phyloP scores from a whole-genome alignment of 768 basidiomycete genomes.

The Piloderma croceum region DNA sequence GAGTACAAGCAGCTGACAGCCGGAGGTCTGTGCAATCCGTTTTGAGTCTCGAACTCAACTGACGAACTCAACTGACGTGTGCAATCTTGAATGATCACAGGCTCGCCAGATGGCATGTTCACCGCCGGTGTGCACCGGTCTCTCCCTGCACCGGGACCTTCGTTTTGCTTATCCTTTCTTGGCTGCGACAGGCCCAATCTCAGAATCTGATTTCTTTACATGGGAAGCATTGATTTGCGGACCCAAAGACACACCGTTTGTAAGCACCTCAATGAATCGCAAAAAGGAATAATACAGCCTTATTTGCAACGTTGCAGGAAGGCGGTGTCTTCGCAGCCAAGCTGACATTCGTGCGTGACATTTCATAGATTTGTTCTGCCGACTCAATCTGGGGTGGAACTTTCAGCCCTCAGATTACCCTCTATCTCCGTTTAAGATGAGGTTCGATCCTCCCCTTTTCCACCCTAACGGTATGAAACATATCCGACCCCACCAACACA shows the following conservation, averaged over 20 bases:
- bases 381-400: too few relatives aligned
- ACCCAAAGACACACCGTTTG: conserved; percentile 92
- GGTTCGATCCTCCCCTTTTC: conserved; percentile 93
- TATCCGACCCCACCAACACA: neutral
- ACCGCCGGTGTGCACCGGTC: conserved; percentile 59
- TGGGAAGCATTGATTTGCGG: conserved; percentile 96
- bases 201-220: conserved; percentile 90
- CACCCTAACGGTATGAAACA: conserved; percentile 86
- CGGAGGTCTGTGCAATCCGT: conserved; percentile 46
- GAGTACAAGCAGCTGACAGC: conserved; percentile 86
- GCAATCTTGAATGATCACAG: conserved; percentile 29
- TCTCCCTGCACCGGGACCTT: neutral
- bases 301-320: conserved; percentile 47
- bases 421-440: conserved; percentile 98
- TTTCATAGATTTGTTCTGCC: too few relatives aligned
- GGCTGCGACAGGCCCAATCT: conserved; percentile 61
- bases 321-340: conserved; percentile 92
- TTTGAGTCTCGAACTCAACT: conserved; percentile 3
- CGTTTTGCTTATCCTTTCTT: conserved; percentile 1
- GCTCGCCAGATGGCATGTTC: conserved; percentile 93
- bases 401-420: conserved; percentile 87
- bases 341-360: conserved; percentile 76
- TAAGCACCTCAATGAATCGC: conserved; percentile 32
- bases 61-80: conserved; percentile 3
- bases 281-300: neutral